Base-by-base conservation (phyloP, 345 rosid species). In the Gossypium sturtianum region DNA sequence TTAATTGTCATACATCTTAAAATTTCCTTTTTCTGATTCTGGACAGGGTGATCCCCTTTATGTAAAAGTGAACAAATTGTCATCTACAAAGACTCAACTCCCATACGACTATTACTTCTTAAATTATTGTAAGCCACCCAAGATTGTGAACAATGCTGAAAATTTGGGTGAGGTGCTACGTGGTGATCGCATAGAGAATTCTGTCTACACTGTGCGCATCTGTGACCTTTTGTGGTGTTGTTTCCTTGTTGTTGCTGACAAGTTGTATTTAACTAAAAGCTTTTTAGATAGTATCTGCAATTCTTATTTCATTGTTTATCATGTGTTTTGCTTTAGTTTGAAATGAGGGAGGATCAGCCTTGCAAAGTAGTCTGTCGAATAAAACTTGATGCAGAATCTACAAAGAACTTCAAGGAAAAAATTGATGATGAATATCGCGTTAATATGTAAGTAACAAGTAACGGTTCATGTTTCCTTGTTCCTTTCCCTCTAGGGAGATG, bases 171-270 rank as follows among this genome's bases (percentile, higher is more conserved):
- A 66, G 34, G 72, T 68, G 91, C 98, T 94, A 65, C 89, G 98
- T 70, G 98, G 98, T 71, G 98, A 94, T 78, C 94, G 98, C 63
- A 94, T 94, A 63, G 98, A 94, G 88, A 94, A 94, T 79, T 94
- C 98, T 9, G 78, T 92, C 20, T 92, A 91, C 77, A 83, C 78
- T 62, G 98, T 94, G 78, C 89, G 95, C 45, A 27, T 64, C 70
- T 25, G 0, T 25, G 62, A 23, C 68, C 76, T 59, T 81, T 25
- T 17, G 23, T 9, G 53, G 16, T 23, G 44, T 41, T 57, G 9
- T 77, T 57, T 76, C 34, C 20, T 73, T 20, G 38, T 63, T 62
- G 54, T 74, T 77, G 48, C 10, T 51, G 11, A 22, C 12, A 66
- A 64, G 10, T 34, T 9, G 56, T 58, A 66, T 56, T n/a, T 47